A percentile compares a stretch with the other conserved stretches of the same genome.
These are phyloP conservation scores for Aulographum hederae DNA, from an alignment of 2,329 filamentous ascomycete genomes.

Conservation along the genomic window DNA sequence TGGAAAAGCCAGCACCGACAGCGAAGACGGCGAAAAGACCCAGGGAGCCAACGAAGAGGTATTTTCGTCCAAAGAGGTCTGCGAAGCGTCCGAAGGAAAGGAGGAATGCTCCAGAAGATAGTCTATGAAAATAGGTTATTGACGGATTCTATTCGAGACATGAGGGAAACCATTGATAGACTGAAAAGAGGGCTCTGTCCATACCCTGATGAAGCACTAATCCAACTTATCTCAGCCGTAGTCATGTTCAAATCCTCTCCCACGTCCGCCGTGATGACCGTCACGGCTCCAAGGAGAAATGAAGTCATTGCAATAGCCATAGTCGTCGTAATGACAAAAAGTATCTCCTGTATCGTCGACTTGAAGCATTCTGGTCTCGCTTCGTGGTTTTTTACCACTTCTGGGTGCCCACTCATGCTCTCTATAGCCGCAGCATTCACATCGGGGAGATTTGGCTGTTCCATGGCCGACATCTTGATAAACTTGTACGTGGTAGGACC, in stretches of 20 bases:
- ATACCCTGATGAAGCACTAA: conserved; percentile 40
- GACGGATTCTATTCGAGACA: background rate
- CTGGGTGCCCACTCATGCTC: too few species aligned
- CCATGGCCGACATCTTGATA: too few species aligned
- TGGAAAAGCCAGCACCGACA: conserved; percentile 40
- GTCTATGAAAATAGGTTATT: conserved; percentile 14
- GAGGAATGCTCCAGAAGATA: conserved; percentile 46
- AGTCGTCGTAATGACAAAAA: conserved; percentile 48
- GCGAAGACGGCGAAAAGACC: conserved; percentile 38
- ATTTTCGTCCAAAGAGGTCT: conserved; percentile 46
- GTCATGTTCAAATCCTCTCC: conserved; percentile 42
- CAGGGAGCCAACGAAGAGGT: conserved; percentile 41
- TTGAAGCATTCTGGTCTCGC: conserved; percentile 40
- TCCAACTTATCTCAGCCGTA: conserved; percentile 49
- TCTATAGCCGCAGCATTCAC: too few species aligned
- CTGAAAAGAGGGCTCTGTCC: too few species aligned
- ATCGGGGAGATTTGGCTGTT: too few species aligned
- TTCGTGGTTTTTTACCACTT: conserved; percentile 1
- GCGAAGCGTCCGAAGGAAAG: conserved; percentile 48
- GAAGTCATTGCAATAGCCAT: conserved; percentile 46
- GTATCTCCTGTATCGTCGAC: conserved; percentile 41
- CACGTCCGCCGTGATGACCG: conserved; percentile 45
- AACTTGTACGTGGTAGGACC: too few species aligned
- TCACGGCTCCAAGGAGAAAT: conserved; percentile 39
- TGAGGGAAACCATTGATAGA: too few species aligned